A percentile compares a stretch with the other conserved stretches of the same genome.
Evolutionary conservation across 1,284 basidiomycete genomes (phyloP).

Genomic region (Amylostereum chailletii): DNA sequence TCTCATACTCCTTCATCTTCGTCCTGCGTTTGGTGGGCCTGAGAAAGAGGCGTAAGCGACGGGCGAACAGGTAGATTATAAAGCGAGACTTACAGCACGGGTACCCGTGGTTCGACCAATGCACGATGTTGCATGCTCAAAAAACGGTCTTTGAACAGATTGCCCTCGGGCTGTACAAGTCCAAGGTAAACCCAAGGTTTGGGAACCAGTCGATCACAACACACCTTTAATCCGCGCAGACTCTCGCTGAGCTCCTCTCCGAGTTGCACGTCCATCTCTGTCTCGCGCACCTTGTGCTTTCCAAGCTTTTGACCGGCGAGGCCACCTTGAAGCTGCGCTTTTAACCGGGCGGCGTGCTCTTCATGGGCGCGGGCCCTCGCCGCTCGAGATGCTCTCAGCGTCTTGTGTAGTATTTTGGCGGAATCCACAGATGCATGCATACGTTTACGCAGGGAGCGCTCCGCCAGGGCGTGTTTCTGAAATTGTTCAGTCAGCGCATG

Average conservation of each 20-base stretch:
- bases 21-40: slow-evolving; percentile 58
- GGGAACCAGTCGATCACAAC: slow-evolving; percentile 11
- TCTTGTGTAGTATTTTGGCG: slow-evolving; percentile 42
- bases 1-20: slow-evolving; percentile 75
- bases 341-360: slow-evolving; percentile 26
- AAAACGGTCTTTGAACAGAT: slow-evolving; percentile 87
- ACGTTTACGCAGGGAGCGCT: slow-evolving; percentile 48
- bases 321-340: slow-evolving; percentile 43
- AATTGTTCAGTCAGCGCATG: slow-evolving; percentile 1
- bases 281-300: slow-evolving; percentile 67
- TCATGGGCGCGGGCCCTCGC: slow-evolving; percentile 23
- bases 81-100: slow-evolving; percentile 52
- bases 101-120: slow-evolving; percentile 67
- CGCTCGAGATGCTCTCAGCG: slow-evolving; percentile 20
- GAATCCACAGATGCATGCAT: slow-evolving; percentile 47
- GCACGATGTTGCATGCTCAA: slow-evolving; percentile 74
- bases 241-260: slow-evolving; percentile 89
- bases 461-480: slow-evolving; percentile 53
- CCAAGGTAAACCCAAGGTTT: not conserved
- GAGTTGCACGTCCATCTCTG: slow-evolving; percentile 76
- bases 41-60: slow-evolving; percentile 4
- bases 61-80: too few species aligned
- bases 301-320: slow-evolving; percentile 66
- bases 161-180: slow-evolving; percentile 83
- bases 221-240: slow-evolving; percentile 76